A percentile compares a stretch with the other conserved stretches of the same genome.
phyloP scores from a whole-genome alignment of 2,329 filamentous ascomycete genomes.

The Sporothrix phasma region DNA sequence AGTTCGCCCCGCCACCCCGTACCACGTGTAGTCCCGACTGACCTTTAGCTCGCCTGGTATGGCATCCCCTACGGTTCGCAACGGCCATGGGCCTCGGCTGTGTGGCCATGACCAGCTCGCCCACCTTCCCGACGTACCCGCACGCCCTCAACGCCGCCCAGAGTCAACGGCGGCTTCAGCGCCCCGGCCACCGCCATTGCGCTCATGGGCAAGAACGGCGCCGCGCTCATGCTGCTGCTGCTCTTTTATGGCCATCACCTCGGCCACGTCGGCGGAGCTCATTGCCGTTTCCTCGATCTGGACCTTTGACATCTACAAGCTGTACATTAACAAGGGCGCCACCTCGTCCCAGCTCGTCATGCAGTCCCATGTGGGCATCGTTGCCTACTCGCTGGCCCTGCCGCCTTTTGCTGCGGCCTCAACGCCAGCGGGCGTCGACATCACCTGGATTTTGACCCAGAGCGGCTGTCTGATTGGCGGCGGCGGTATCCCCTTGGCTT shows the following conservation, averaged over 20 bases:
- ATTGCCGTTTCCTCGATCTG: slow-evolving; percentile 32
- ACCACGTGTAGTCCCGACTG: too few relatives aligned
- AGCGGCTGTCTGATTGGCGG: slow-evolving; percentile 32
- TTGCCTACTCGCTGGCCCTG: slow-evolving; percentile 27
- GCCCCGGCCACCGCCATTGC: slow-evolving; percentile 27
- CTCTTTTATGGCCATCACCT: slow-evolving; percentile 40
- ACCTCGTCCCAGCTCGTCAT: slow-evolving; percentile 21
- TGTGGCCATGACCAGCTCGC: slow-evolving; percentile 24
- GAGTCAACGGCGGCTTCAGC: slow-evolving; percentile 25
- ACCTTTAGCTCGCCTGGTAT: slow-evolving; percentile 28
- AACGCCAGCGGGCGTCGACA: slow-evolving; percentile 28
- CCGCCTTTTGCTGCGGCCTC: slow-evolving; percentile 28
- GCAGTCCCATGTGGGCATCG: slow-evolving; percentile 27
- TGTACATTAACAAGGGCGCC: slow-evolving; percentile 27
- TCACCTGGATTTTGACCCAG: slow-evolving; percentile 32
- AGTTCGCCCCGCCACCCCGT: not conserved
- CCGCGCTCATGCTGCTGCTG: slow-evolving; percentile 29
- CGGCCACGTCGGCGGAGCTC: slow-evolving; percentile 33
- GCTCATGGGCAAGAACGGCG: slow-evolving; percentile 29
- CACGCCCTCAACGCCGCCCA: slow-evolving; percentile 24
- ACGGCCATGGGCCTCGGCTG: slow-evolving; percentile 29
- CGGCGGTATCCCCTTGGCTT: slow-evolving; percentile 28
- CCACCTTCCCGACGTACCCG: slow-evolving; percentile 26
- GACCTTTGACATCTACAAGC: slow-evolving; percentile 32
- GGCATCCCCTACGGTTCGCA: slow-evolving; percentile 30